A percentile compares a stretch with the other conserved stretches of the same genome.
Conservation (phyloP, 306 rosid genomes). For the Trifolium fragiferum region DNA sequence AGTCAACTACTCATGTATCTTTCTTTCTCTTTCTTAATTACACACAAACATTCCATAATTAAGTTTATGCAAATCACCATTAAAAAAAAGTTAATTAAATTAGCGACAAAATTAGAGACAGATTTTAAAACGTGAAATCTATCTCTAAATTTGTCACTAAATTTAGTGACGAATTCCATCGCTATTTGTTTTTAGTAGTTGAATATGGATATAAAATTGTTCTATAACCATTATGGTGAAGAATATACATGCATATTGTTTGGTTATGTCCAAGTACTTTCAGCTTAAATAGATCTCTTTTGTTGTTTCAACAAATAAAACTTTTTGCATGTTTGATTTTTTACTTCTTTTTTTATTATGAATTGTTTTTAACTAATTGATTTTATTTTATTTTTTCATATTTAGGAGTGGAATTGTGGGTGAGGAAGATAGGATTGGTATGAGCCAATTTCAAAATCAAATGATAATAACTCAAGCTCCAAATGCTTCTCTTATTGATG, state of each 20-base stretch:
- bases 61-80: background rate
- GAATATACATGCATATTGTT: background rate
- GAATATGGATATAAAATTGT: background rate
- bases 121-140: background rate
- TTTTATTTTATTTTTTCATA: background rate
- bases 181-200: background rate
- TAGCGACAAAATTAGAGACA: background rate
- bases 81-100: background rate
- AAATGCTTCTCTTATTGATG: slow-evolving; percentile 54
- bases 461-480: slow-evolving; percentile 46
- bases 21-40: slow-evolving; percentile 3
- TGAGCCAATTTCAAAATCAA: slow-evolving; percentile 62
- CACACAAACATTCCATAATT: background rate
- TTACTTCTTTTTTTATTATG: background rate
- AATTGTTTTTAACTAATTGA: background rate
- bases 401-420: slow-evolving; percentile 67
- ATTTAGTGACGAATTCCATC: background rate
- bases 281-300: background rate
- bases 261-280: background rate
- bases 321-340: slow-evolving; percentile 8
- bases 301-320: background rate
- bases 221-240: background rate
- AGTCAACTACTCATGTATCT: slow-evolving; percentile 84
- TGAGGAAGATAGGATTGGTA: slow-evolving; percentile 65
- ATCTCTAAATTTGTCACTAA: background rate